These are phyloP conservation scores for Penicillium goetzii DNA, from an alignment of 495 filamentous ascomycete species.

Conservation along the genomic window DNA sequence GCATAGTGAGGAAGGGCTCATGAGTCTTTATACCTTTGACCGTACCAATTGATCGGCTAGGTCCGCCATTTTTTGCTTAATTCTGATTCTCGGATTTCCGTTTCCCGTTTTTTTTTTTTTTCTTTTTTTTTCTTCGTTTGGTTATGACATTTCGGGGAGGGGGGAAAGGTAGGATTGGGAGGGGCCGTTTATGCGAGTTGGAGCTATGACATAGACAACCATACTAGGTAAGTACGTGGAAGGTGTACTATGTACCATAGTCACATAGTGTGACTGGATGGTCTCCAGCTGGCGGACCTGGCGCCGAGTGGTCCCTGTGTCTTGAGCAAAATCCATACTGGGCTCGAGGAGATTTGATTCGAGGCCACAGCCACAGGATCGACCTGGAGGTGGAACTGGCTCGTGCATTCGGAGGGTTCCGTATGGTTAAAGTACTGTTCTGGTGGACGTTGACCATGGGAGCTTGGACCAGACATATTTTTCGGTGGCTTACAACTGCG, in stretches of 20 bases:
- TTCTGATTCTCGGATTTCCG: background rate
- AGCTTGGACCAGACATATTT: conserved; percentile 25
- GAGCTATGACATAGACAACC: conserved; percentile 31
- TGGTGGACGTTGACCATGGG: conserved; percentile 18
- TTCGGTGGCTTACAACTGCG: conserved; percentile 14
- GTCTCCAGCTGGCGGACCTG: conserved; percentile 1
- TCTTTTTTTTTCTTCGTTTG: conserved; percentile 5
- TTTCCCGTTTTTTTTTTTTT: conserved; percentile 7
- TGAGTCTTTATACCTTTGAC: conserved; percentile 23
- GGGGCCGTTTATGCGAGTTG: conserved; percentile 14
- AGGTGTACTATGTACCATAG: background rate
- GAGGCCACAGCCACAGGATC: conserved; percentile 35
- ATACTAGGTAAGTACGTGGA: conserved; percentile 12
- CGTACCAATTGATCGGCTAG: conserved; percentile 19
- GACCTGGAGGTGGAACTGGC: conserved; percentile 23
- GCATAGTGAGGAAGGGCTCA: conserved; percentile 5
- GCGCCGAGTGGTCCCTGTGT: conserved; percentile 12
- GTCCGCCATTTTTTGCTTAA: conserved; percentile 7
- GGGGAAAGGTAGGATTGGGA: conserved; percentile 23
- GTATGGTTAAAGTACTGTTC: conserved; percentile 15
- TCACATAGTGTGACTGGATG: background rate
- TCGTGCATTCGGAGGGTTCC: conserved; percentile 25
- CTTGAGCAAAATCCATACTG: conserved; percentile 11
- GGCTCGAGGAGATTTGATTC: conserved; percentile 15
- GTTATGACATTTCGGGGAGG: background rate